Base-by-base conservation (phyloP, 2,329 filamentous ascomycete species). In the Apiospora hydei region DNA sequence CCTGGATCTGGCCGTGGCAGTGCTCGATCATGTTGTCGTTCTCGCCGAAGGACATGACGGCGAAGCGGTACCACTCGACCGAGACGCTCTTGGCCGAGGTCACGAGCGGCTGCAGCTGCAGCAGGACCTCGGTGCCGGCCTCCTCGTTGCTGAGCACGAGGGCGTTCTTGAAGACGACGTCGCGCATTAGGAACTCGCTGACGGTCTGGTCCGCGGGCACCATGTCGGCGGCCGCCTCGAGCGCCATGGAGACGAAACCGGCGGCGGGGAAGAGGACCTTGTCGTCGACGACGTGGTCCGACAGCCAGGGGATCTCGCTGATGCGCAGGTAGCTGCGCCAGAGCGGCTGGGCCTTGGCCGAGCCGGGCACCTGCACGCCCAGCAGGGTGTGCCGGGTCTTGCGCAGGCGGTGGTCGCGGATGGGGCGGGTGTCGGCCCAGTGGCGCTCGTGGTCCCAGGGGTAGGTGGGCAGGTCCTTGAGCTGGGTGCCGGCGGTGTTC, bases 111-210 rank as follows among this genome's bases (percentile, higher is more conserved):
- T 77, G 73, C 47, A 85, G 77, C n/a, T 80, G 77, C 26, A 84
- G 77, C 18, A 80, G 80, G 6, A 80, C 79, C 69, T 84, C 83
- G n/a, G 82, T 71, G 71, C 34, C 57, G 81, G 78, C 71, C 14
- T 78, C 79, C 26, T 84, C 79, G 24, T 74, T 77, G 34, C 1
- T 26, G 24, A 64, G 26, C 14, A 64, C n/a, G 3, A 64, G 26
- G 3, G 57, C 13, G 21, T 80, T 75, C n/a, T 76, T 77, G 38
- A 83, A 77, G n/a, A 75, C 72, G 7, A 84, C 77, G 71, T 84
- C 82, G 7, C 80, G 79, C 30, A 84, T 69, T 38, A 82, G 79
- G 61, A 83, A 82, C 13, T 77, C 70, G 38, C 80, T 78, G 46
- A 77, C 76, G n/a, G 76, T 71, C 57, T 4, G n/a, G 7, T 34